Evolutionary conservation across 78 protist species (phyloP).

Genomic region (Dictyostelium citrinum): DNA sequence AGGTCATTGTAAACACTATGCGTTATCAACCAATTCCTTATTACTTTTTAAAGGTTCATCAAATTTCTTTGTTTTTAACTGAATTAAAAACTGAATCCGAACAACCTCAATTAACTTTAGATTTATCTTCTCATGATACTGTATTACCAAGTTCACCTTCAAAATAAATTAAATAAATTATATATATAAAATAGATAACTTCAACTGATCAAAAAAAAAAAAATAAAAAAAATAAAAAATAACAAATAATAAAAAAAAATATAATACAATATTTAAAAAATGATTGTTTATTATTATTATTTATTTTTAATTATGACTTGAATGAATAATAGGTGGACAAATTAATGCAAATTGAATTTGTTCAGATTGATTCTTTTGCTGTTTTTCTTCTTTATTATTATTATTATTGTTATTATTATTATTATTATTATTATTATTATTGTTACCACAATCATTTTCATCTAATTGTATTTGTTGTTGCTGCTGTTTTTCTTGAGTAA

Average conservation of each 20-base stretch:
- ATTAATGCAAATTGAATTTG: background rate
- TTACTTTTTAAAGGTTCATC: conserved; percentile 65
- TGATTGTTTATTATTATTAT: too few species aligned
- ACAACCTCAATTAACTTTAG: conserved; percentile 3
- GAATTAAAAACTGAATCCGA: conserved; percentile 45
- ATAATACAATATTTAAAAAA: background rate
- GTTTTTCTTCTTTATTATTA: background rate
- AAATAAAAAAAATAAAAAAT: background rate
- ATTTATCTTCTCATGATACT: conserved; percentile 44
- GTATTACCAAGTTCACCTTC: conserved; percentile 17
- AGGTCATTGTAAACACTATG: conserved; percentile 30
- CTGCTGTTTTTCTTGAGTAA: background rate
- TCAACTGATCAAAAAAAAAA: too few species aligned
- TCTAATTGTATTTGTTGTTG: background rate
- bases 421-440: background rate
- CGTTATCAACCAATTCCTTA: conserved; percentile 59
- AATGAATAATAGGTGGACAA: conserved; percentile 2
- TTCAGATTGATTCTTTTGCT: background rate
- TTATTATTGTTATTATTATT: background rate
- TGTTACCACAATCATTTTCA: background rate
- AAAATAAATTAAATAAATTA: background rate
- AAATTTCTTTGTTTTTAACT: conserved; percentile 49
- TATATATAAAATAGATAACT: background rate
- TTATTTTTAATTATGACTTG: background rate
- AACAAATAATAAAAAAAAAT: background rate